Base-by-base conservation (phyloP, 352 stramenopile genomes). In the Pythium dissimile region DNA sequence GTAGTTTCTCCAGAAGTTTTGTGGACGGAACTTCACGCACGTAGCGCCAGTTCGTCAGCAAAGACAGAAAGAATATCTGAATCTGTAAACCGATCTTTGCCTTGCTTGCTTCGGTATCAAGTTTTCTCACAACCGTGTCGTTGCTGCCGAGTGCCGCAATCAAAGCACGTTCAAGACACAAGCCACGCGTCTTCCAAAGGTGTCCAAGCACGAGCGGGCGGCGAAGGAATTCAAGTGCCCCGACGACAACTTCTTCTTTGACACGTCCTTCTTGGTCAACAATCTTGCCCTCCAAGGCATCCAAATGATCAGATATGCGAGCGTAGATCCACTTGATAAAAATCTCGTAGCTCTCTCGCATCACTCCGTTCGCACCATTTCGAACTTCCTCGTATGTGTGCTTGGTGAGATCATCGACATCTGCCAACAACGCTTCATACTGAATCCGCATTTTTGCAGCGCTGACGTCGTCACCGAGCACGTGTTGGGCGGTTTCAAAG, bases 331-430 rank as follows among this genome's bases (percentile, higher is more conserved):
- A 90, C 51, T 66, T 77, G 8, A 61, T 52, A 28, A 82, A 90
- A 18, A 90, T 55, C 18, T 82, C 60, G 4, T 67, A 67, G 11
- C 66, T 71, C 27, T 87, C 75, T 9, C 77, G 73, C 66, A 88
- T 76, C 20, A 87, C 71, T 32, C 35, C 55, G 9, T 55, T 59
- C 1, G 80, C 80, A 24, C 64, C 53, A 1, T 55, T 50, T 18
- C 77, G 69, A 21, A 90, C 72, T 47, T 73, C 64, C 41, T 84
- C 70, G 48, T 88, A 90, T 9, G 72, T 55, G 42, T 85, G 81
- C 43, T 76, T 72, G 31, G 84, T 71, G 31, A 90, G 62, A 13
- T 37, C 16, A 28, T 86, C 77, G 3, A 87, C 60, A 42, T 87
- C 74, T 0, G 32, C 23, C 7, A 90, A 61, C 21, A 90, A 53